phyloP scores from a whole-genome alignment of 441 rosid species.

The Pelargonium australe region DNA sequence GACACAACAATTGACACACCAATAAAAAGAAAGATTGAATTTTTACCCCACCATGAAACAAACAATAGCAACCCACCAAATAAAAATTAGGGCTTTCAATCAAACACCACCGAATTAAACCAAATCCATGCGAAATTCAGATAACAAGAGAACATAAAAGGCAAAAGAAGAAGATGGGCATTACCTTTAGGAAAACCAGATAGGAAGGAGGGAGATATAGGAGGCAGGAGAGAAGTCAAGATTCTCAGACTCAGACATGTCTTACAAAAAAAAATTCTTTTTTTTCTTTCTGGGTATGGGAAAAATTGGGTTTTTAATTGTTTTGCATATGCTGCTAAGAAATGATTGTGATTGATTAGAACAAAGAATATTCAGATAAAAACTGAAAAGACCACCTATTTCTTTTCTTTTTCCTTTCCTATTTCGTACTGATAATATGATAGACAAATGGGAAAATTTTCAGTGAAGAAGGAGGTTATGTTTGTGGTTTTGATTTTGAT shows the following conservation, averaged over 20 bases:
- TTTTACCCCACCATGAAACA: not conserved
- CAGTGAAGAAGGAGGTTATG: conserved; percentile 8
- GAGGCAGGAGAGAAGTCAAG: not conserved
- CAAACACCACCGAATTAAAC: not conserved
- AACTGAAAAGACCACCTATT: conserved; percentile 1
- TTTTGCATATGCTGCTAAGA: not conserved
- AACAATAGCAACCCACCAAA: not conserved
- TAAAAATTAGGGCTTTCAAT: conserved; percentile 4
- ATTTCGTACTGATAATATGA: not conserved
- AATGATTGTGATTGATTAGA: conserved; percentile 1
- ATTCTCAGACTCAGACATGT: conserved; percentile 2
- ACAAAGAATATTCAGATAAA: not conserved
- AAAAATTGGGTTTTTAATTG: not conserved
- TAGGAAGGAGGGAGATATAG: not conserved
- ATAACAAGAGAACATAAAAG: not conserved
- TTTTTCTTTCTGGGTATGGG: not conserved
- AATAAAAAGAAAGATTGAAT: not conserved
- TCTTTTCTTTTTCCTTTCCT: not conserved
- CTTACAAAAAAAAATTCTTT: not conserved
- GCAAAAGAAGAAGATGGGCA: not conserved
- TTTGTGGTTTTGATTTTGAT: not conserved
- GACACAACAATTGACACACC: not conserved
- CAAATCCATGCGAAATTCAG: not conserved
- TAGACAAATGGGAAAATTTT: not conserved
- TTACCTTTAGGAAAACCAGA: conserved; percentile 10